phyloP scores from a whole-genome alignment of 1,284 basidiomycete species.

The Leucoagaricus sp. region DNA sequence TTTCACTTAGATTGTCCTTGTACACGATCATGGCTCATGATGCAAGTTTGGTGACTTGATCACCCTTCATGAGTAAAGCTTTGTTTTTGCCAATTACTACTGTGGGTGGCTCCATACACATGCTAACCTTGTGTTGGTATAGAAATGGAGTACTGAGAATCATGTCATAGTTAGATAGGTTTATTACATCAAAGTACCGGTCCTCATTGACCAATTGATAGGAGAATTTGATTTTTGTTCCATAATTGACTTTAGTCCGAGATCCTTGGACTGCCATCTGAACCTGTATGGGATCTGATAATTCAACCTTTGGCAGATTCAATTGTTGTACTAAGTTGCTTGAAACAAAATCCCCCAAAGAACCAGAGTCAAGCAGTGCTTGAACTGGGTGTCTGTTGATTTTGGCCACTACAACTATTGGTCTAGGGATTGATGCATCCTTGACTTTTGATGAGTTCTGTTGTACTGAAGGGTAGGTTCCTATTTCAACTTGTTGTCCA shows the following conservation, averaged over 20 bases:
- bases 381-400: constrained; percentile 3
- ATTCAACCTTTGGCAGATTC: constrained; percentile 24
- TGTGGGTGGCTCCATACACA: constrained; percentile 20
- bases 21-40: neutral
- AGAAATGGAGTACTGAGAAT: constrained; percentile 35
- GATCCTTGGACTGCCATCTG: constrained; percentile 34
- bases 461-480: constrained; percentile 6
- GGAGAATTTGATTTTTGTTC: constrained; percentile 7
- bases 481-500: neutral
- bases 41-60: neutral
- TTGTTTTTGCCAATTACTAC: constrained; percentile 22
- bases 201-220: constrained; percentile 21
- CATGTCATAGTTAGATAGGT: constrained; percentile 32
- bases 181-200: constrained; percentile 33
- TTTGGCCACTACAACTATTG: constrained; percentile 29
- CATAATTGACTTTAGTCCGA: constrained; percentile 28
- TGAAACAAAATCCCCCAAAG: constrained; percentile 11
- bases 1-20: constrained; percentile 3
- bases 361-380: constrained; percentile 11
- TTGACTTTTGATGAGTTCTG: neutral
- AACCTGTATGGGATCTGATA: constrained; percentile 27
- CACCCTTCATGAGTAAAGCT: constrained; percentile 3
- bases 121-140: constrained; percentile 28
- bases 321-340: constrained; percentile 10
- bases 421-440: constrained; percentile 24